Conservation (phyloP, 345 rosid species). For the Eucalyptus dawsonii region DNA sequence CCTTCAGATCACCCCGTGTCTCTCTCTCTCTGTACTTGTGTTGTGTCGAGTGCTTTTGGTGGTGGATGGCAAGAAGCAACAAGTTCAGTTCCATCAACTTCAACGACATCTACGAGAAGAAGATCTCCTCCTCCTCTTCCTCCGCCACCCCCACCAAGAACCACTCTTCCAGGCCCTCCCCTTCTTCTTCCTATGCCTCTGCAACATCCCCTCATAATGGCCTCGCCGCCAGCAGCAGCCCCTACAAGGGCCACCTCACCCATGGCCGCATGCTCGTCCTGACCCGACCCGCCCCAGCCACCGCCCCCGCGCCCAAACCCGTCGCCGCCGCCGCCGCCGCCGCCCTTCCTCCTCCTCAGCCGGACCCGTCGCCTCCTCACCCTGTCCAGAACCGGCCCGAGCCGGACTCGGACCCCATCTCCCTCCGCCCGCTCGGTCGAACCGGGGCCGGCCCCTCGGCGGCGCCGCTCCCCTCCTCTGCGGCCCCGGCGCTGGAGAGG, state of each 20-base stretch:
- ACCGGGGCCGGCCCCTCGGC: slow-evolving; percentile 18
- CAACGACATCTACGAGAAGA: slow-evolving; percentile 57
- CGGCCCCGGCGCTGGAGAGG: slow-evolving; percentile 6
- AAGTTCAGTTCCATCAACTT: slow-evolving; percentile 65
- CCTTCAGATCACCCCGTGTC: neutral
- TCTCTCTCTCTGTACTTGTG: neutral
- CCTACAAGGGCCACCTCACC: slow-evolving; percentile 16
- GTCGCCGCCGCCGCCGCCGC: slow-evolving; percentile 12
- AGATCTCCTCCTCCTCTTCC: slow-evolving; percentile 2
- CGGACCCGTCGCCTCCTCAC: neutral
- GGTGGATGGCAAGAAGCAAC: slow-evolving; percentile 83
- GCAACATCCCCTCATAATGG: neutral
- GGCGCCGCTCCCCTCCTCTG: neutral
- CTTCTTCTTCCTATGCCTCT: slow-evolving; percentile 8
- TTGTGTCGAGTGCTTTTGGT: neutral
- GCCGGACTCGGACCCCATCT: slow-evolving; percentile 33
- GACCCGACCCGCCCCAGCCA: slow-evolving; percentile 36
- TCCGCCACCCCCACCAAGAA: neutral
- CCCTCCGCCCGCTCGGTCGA: slow-evolving; percentile 51
- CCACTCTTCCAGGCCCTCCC: slow-evolving; percentile 20
- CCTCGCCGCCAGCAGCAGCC: neutral
- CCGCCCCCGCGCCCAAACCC: slow-evolving; percentile 30
- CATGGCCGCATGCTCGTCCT: slow-evolving; percentile 90
- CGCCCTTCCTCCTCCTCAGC: slow-evolving; percentile 4
- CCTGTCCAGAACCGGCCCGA: slow-evolving; percentile 9